Base-by-base conservation (phyloP, 2,329 filamentous ascomycete species). In the Cladosporium velox region DNA sequence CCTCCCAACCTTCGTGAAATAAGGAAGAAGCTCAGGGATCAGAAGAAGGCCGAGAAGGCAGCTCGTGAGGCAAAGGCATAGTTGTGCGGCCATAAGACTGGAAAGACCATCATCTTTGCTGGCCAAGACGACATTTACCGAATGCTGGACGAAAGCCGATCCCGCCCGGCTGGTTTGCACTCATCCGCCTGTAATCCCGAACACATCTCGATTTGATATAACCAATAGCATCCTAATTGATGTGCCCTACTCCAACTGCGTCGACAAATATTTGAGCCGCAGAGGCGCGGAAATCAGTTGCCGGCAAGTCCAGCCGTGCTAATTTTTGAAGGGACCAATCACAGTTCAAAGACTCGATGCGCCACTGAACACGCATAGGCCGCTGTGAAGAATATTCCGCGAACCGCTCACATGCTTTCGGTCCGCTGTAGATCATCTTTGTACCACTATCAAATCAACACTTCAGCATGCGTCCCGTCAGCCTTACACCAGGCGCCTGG, bases 1-100 rank as follows among this genome's bases (percentile, higher is more conserved):
- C 95, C 95, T 41, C 92, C 93, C 8, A 93, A 98, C 79, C 80
- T 98, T 79, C 86, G 94, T 72, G 85, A 86, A 30, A 91, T 94
- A 59, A 84, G 95, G 71, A 90, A 86, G 79, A 83, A 83, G 75
- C 87, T 92, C 70, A 85, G 87, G 71, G 87, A 89, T 72, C 87
- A 90, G 81, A 88, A 83, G 79, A 91, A 85, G 80, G 84, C 82
- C 72, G 84, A 87, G 70, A 89, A 87, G 79, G 85, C 85, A 72
- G 81, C 77, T 32, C 38, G 52, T 34, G 68, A 71, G 38, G 35
- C 35, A 54, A 59, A 58, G 30, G 60, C 38, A 3, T 49, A 34
- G 35, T 28, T 6, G 11, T 26, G 32, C n/a, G n/a, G n/a, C 18
- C 15, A n/a, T 44, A n/a, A n/a, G 15, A 44, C 18, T 21, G 38